Conservation (phyloP, 179 eudicot genomes). For the Spinacia oleracea region DNA sequence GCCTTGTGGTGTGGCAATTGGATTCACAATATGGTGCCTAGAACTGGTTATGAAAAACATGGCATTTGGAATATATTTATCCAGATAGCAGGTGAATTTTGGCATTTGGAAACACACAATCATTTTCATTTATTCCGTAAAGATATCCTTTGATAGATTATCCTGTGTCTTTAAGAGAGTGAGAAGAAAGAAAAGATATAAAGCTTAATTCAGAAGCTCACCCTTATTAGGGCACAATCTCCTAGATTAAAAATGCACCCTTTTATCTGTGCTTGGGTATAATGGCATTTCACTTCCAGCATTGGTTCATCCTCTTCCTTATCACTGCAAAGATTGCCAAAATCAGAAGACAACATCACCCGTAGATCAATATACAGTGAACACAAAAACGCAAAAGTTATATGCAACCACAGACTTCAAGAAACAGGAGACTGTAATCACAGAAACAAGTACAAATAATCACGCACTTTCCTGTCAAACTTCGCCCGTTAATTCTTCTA, state of each 20-base stretch:
- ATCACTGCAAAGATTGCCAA: constrained; percentile 32
- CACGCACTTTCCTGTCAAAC: constrained; percentile 85
- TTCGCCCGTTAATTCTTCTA: constrained; percentile 50
- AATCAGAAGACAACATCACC: constrained; percentile 24
- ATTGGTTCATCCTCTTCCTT: constrained; percentile 41
- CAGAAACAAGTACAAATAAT: constrained; percentile 40
- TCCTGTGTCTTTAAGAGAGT: neutral
- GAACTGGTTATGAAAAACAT: neutral
- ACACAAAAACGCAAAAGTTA: constrained; percentile 19
- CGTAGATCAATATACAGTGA: neutral
- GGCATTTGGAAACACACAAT: neutral
- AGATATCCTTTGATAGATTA: neutral
- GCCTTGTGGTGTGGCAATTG: neutral
- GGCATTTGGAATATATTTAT: neutral
- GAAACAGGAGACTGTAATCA: constrained; percentile 18
- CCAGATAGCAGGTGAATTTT: neutral
- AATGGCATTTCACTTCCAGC: constrained; percentile 43
- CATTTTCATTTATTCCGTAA: neutral
- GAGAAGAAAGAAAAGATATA: neutral
- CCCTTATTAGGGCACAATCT: constrained; percentile 51
- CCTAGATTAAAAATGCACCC: constrained; percentile 36
- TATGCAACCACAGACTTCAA: constrained; percentile 21
- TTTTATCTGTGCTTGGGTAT: constrained; percentile 35
- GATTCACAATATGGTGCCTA: neutral
- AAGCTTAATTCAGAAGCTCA: constrained; percentile 20